A percentile compares a stretch with the other conserved stretches of the same genome.
phyloP scores from a whole-genome alignment of 441 rosid species.

The Erodium moschatum region DNA sequence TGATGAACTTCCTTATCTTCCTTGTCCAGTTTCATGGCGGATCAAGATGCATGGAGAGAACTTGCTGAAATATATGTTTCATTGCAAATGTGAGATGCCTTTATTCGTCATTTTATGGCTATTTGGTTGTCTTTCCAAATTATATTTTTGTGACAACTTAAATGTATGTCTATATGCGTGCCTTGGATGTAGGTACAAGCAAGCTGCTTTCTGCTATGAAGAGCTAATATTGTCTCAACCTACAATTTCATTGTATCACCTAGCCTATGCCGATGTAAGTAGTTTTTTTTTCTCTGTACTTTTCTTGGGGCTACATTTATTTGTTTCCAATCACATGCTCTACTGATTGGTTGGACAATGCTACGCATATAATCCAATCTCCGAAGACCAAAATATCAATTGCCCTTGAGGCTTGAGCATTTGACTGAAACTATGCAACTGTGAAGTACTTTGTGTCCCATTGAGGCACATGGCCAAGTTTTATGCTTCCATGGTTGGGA shows the following conservation, averaged over 20 bases:
- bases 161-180: neutral
- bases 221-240: constrained; percentile 82
- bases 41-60: constrained; percentile 99
- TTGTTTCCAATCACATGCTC: no score
- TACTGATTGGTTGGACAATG: no score
- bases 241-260: constrained; percentile 66
- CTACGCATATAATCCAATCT: no score
- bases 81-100: constrained; percentile 68
- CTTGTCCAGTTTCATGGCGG: constrained; percentile 82
- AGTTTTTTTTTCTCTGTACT: neutral
- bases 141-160: neutral
- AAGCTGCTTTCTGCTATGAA: constrained; percentile 96
- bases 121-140: constrained; percentile 3
- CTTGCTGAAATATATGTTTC: constrained; percentile 86
- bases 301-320: neutral
- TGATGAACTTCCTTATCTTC: neutral
- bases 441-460: neutral
- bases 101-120: neutral
- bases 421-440: no score
- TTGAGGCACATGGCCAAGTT: neutral
- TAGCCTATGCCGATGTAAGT: constrained; percentile 87
- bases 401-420: no score
- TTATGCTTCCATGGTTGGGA: neutral
- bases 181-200: constrained; percentile 68
- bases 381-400: no score